These are phyloP conservation scores for Fusarium luffae DNA, from an alignment of 2,329 filamentous ascomycete species.

Conservation along the genomic window DNA sequence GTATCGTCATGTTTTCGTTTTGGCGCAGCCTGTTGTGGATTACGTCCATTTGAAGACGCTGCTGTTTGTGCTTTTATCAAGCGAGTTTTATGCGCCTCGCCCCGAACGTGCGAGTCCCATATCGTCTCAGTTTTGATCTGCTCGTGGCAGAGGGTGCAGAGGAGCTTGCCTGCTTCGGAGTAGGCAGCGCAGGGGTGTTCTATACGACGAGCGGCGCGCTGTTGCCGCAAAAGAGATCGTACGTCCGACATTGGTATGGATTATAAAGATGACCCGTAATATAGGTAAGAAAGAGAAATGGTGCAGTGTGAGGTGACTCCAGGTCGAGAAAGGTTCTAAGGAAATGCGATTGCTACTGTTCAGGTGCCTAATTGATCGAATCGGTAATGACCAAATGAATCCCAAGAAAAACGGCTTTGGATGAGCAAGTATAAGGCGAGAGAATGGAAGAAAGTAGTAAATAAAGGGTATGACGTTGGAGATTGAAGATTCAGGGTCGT, in stretches of 20 bases:
- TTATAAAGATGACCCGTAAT: background rate
- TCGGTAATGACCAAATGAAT: background rate
- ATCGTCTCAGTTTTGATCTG: slow-evolving; percentile 72
- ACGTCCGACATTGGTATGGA: slow-evolving; percentile 75
- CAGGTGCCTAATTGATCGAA: slow-evolving; percentile 2
- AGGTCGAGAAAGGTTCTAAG: slow-evolving; percentile 18
- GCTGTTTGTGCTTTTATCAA: slow-evolving; percentile 40
- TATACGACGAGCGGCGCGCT: slow-evolving; percentile 79
- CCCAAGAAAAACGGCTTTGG: background rate
- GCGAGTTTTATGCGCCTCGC: slow-evolving; percentile 54
- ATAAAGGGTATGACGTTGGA: slow-evolving; percentile 27
- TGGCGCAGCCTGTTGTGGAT: slow-evolving; percentile 30
- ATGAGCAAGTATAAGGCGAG: background rate
- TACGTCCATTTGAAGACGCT: slow-evolving; percentile 24
- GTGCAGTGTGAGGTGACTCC: slow-evolving; percentile 6
- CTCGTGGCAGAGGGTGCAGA: slow-evolving; percentile 74
- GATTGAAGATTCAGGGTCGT: slow-evolving; percentile 21
- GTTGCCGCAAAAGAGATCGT: slow-evolving; percentile 80
- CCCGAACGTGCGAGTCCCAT: slow-evolving; percentile 72
- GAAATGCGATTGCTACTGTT: background rate
- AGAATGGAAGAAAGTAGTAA: slow-evolving; percentile 11
- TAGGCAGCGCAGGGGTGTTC: slow-evolving; percentile 76
- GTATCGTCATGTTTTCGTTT: slow-evolving; percentile 53
- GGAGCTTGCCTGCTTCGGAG: slow-evolving; percentile 73
- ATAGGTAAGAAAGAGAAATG: background rate